phyloP scores from a whole-genome alignment of 2,329 filamentous ascomycete genomes.

The Colletotrichum simmondsii region DNA sequence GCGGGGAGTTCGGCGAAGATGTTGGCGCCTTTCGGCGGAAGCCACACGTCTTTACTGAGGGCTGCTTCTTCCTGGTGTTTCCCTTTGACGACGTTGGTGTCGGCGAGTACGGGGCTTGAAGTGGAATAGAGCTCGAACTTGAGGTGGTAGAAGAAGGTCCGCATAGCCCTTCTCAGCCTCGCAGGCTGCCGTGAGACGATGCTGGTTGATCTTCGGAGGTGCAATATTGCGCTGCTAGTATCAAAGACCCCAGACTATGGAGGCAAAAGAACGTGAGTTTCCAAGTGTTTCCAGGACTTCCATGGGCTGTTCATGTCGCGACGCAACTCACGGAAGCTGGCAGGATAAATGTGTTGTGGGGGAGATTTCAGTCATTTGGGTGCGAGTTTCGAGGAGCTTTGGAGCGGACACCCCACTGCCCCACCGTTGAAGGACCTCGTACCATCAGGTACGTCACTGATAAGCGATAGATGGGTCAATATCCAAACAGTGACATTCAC shows the following conservation, averaged over 20 bases:
- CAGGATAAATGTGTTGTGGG: neutral
- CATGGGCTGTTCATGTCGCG: conserved; percentile 13
- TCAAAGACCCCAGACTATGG: neutral
- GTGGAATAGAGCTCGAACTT: conserved; percentile 72
- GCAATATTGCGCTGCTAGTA: neutral
- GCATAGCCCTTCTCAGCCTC: conserved; percentile 56
- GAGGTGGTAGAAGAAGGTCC: conserved; percentile 73
- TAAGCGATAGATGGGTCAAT: neutral
- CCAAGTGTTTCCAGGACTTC: neutral
- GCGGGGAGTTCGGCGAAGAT: conserved; percentile 68
- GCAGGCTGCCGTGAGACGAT: neutral
- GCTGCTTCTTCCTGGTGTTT: conserved; percentile 21
- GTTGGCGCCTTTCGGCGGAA: conserved; percentile 57
- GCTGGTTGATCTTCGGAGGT: neutral
- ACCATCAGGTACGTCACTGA: conserved; percentile 28
- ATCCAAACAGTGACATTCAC: neutral
- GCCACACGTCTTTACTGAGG: conserved; percentile 53
- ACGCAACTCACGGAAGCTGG: neutral
- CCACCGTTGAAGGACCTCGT: conserved; percentile 5
- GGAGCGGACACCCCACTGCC: neutral
- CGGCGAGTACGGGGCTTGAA: conserved; percentile 46
- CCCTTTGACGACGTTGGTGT: neutral
- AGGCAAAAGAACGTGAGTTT: conserved; percentile 36
- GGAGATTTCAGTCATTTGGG: neutral
- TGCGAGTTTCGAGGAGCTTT: conserved; percentile 3